Evolutionary conservation across 1,139 yeast genomes (phyloP).

Genomic region (Blastobotrys malaysiensis): DNA sequence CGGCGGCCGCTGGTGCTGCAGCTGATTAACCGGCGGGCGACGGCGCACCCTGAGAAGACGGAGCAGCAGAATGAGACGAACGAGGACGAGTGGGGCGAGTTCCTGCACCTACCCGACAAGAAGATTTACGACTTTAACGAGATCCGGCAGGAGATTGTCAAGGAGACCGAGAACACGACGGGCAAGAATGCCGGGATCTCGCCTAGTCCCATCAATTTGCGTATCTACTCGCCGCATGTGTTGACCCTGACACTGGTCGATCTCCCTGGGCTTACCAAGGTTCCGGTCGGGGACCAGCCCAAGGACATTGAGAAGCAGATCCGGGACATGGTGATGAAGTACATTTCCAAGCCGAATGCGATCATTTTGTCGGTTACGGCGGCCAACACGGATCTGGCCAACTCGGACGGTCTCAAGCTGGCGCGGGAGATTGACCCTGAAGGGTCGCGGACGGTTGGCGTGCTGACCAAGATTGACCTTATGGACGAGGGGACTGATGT

Average conservation of each 20-base stretch:
- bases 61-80: constrained; percentile 53
- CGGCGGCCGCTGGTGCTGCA: constrained; percentile 87
- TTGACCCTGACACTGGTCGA: constrained; percentile 93
- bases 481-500: constrained; percentile 99
- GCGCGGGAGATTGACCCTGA: constrained; percentile 99
- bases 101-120: constrained; percentile 85
- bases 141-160: constrained; percentile 82
- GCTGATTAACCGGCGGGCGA: constrained; percentile 62
- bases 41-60: constrained; percentile 17
- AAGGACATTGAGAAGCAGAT: constrained; percentile 94
- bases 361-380: constrained; percentile 93
- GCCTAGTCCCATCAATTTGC: constrained; percentile 83
- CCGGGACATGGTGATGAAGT: constrained; percentile 89
- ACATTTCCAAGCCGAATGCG: constrained; percentile 93
- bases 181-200: constrained; percentile 93
- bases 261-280: constrained; percentile 96
- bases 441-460: constrained; percentile 95
- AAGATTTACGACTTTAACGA: constrained; percentile 86
- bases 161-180: constrained; percentile 90
- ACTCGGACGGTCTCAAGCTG: constrained; percentile 91
- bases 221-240: constrained; percentile 95
- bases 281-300: constrained; percentile 99
- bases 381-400: constrained; percentile 95
- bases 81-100: constrained; percentile 97
- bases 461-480: constrained; percentile 89